These are phyloP conservation scores for Phaeosphaeriaceae sp. DNA, from an alignment of 2,329 filamentous ascomycete genomes.

Conservation along the genomic window DNA sequence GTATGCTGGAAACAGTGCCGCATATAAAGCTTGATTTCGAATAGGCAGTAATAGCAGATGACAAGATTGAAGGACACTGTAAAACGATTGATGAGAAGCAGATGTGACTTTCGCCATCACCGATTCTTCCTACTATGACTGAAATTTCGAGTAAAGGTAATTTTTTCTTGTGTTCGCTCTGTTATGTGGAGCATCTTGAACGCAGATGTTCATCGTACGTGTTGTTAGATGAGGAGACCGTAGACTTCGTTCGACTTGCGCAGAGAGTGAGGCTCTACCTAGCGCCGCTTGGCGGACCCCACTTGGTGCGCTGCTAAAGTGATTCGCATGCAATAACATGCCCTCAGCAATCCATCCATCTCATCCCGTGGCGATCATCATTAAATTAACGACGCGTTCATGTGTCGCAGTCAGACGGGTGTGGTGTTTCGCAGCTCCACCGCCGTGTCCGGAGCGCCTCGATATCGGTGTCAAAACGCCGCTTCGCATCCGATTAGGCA, in stretches of 20 bases:
- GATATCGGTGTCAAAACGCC: not conserved
- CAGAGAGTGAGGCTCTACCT: not conserved
- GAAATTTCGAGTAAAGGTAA: too few relatives aligned
- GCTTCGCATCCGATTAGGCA: conserved; percentile 18
- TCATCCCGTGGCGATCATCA: not conserved
- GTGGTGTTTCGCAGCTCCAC: not conserved
- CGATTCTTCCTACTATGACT: too few relatives aligned
- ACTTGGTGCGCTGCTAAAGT: not conserved
- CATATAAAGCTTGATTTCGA: not conserved
- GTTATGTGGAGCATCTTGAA: too few relatives aligned
- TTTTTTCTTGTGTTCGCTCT: too few relatives aligned
- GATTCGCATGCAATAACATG: not conserved
- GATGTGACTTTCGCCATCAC: too few relatives aligned
- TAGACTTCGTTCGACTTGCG: not conserved
- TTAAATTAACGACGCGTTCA: not conserved
- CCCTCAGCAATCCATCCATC: not conserved
- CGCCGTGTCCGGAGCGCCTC: not conserved
- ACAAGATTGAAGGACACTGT: not conserved
- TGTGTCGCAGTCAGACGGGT: not conserved
- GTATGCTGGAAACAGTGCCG: not conserved
- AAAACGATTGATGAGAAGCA: not conserved
- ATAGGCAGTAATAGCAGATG: too few relatives aligned
- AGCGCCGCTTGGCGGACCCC: conserved; percentile 1
- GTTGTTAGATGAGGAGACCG: not conserved
- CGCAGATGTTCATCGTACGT: not conserved